Conservation (phyloP, 106 monocot species). For the Dactylorhiza incarnata region DNA sequence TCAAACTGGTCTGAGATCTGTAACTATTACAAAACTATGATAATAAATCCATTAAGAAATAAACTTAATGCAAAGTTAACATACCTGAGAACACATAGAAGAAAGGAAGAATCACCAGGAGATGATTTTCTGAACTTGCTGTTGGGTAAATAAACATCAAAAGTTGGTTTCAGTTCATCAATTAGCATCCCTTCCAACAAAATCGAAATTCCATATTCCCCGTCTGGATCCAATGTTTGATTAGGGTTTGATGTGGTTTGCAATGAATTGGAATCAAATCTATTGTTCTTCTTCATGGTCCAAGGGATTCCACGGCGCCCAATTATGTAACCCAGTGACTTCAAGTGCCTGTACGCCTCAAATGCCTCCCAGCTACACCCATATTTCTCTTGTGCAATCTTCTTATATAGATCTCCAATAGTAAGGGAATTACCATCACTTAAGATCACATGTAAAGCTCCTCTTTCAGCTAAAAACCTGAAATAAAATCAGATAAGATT, state of each 20-base stretch:
- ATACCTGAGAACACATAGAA: slow-evolving; percentile 64
- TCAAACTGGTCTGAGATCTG: neutral
- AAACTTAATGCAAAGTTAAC: neutral
- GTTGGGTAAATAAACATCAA: slow-evolving; percentile 81
- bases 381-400: slow-evolving; percentile 34
- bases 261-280: neutral
- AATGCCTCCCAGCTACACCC: slow-evolving; percentile 67
- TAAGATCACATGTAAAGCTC: slow-evolving; percentile 52
- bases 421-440: slow-evolving; percentile 22
- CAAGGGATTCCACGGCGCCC: slow-evolving; percentile 64
- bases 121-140: slow-evolving; percentile 79
- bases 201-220: slow-evolving; percentile 12
- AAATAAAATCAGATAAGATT: slow-evolving; percentile 3
- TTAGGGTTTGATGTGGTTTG: neutral
- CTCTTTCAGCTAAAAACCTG: slow-evolving; percentile 80
- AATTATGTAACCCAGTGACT: slow-evolving; percentile 77
- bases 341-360: slow-evolving; percentile 70
- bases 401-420: slow-evolving; percentile 52
- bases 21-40: neutral
- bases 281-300: slow-evolving; percentile 39
- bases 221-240: neutral
- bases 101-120: slow-evolving; percentile 60
- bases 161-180: slow-evolving; percentile 31
- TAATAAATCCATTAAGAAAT: neutral
- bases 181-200: slow-evolving; percentile 39